Evolutionary conservation across 164 flowering plant genomes (phyloP).

Genomic region (Annona squamosa): DNA sequence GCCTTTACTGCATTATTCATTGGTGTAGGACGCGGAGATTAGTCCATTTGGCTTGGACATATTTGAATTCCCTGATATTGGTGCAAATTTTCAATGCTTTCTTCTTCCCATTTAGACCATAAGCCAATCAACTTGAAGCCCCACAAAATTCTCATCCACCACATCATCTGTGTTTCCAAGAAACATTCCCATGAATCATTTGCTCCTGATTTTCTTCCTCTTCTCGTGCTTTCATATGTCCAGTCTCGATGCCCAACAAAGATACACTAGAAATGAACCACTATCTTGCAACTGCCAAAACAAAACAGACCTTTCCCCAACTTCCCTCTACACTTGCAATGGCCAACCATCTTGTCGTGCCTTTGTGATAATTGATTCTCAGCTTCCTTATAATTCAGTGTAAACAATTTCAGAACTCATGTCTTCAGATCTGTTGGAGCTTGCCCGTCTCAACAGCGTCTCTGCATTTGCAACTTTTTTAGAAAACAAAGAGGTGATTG

Average conservation of each 20-base stretch:
- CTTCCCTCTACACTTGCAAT: slow-evolving; percentile 36
- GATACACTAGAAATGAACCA: slow-evolving; percentile 2
- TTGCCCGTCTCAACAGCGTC: slow-evolving; percentile 39
- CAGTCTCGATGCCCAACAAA: slow-evolving; percentile 8
- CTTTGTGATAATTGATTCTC: slow-evolving; percentile 50
- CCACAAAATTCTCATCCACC: not conserved
- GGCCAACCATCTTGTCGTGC: slow-evolving; percentile 36
- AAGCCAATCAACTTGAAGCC: not conserved
- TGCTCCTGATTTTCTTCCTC: slow-evolving; percentile 2
- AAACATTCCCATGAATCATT: not conserved
- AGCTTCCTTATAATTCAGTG: slow-evolving; percentile 33
- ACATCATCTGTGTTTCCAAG: not conserved
- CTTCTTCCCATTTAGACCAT: not conserved
- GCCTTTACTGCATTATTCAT: not conserved
- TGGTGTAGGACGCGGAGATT: too few species aligned
- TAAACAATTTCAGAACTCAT: slow-evolving; percentile 35
- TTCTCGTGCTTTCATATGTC: not conserved
- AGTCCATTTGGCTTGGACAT: not conserved
- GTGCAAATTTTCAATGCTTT: not conserved
- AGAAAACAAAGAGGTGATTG: slow-evolving; percentile 25
- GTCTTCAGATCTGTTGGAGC: slow-evolving; percentile 15
- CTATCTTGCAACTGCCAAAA: not conserved
- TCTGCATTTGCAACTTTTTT: slow-evolving; percentile 29
- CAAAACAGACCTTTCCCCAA: not conserved
- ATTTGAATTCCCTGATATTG: not conserved